Conservation (phyloP, 176 grass and related monocot genomes). For the Secale cereale region DNA sequence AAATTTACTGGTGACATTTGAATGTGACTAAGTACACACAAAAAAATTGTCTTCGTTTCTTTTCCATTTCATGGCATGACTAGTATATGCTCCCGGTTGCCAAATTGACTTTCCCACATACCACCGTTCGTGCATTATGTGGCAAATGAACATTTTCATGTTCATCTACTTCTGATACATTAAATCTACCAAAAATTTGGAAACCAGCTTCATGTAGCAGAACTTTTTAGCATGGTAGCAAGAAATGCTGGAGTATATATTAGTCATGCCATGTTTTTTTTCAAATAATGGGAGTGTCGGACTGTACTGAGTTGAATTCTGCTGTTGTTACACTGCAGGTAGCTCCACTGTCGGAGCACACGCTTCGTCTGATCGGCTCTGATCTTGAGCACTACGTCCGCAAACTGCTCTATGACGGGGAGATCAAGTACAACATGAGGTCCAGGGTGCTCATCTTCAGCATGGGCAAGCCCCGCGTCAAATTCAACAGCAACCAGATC, state of each 20-base stretch:
- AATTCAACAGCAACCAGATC: slow-evolving; percentile 82
- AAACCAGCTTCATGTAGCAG: background rate
- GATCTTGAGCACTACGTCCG: slow-evolving; percentile 92
- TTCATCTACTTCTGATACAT: no score
- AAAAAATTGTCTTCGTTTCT: no score
- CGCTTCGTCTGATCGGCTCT: slow-evolving; percentile 76
- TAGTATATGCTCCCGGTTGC: no score
- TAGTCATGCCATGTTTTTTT: no score
- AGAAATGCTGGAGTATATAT: background rate
- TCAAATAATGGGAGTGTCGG: background rate
- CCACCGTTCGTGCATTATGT: no score
- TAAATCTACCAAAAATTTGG: no score
- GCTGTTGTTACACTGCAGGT: slow-evolving; percentile 38
- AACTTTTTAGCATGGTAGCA: background rate
- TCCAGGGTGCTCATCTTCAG: slow-evolving; percentile 82
- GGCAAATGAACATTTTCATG: no score
- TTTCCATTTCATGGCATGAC: no score
- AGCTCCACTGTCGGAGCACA: slow-evolving; percentile 78
- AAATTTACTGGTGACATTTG: no score
- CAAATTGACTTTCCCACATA: no score
- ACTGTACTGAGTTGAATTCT: background rate
- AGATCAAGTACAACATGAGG: slow-evolving; percentile 98
- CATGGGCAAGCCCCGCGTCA: slow-evolving; percentile 88
- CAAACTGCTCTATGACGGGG: slow-evolving; percentile 78
- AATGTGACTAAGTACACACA: no score